Conservation (phyloP, 1,139 yeast species). For the Hemisphaericaspora subhashii region DNA sequence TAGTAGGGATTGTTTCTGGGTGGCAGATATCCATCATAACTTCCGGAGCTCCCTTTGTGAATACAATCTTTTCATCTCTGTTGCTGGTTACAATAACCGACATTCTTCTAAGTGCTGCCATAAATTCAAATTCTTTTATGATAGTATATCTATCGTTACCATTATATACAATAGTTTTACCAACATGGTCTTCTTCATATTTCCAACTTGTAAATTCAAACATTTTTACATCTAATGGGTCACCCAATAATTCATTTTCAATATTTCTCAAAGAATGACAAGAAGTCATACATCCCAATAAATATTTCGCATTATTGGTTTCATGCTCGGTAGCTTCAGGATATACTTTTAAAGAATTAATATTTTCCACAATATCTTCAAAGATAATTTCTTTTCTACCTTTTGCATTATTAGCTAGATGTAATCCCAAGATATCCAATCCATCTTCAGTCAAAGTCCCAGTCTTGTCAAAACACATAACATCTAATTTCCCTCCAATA, state of each 20-base stretch:
- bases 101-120: constrained; percentile 86
- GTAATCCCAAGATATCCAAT: constrained; percentile 86
- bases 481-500: constrained; percentile 90
- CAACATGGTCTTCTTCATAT: constrained; percentile 60
- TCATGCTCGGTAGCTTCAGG: constrained; percentile 19
- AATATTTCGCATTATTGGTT: constrained; percentile 31
- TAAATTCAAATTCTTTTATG: constrained; percentile 77
- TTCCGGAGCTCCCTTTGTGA: constrained; percentile 97
- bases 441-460: constrained; percentile 98
- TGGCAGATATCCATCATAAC: constrained; percentile 81
- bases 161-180: constrained; percentile 23
- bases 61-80: constrained; percentile 43
- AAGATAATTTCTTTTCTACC: constrained; percentile 56
- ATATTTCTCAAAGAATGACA: constrained; percentile 86
- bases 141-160: constrained; percentile 50
- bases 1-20: constrained; percentile 66
- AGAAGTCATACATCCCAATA: constrained; percentile 63
- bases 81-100: constrained; percentile 64
- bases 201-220: constrained; percentile 83
- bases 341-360: constrained; percentile 16
- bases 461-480: constrained; percentile 91
- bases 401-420: constrained; percentile 52
- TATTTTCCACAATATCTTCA: constrained; percentile 39
- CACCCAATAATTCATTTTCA: constrained; percentile 83
- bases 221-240: constrained; percentile 91